Base-by-base conservation (phyloP, 768 basidiomycete genomes). In the Podaxis rugospora region DNA sequence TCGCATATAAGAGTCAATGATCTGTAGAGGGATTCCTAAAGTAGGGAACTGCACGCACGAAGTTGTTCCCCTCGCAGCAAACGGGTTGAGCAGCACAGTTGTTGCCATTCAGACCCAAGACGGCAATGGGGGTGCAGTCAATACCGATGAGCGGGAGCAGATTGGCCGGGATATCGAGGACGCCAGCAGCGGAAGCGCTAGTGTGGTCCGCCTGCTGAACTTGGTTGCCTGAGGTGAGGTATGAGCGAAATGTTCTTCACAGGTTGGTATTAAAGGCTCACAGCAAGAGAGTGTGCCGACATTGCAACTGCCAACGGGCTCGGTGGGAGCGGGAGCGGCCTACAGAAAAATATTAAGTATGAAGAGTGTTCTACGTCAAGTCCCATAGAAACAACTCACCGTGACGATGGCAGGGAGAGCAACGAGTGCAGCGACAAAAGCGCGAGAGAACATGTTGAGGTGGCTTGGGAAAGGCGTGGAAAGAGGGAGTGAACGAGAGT, bases 401-500 rank as follows among this genome's bases (percentile, higher is more conserved):
- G 53, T 32, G 23, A 32, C 59, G 44, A 61, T 25, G 25, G 35
- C 46, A 6, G 59, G 53, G 36, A 61, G 46, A 49, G 59, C 46
- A 21, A 55, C 52, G 42, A 61, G 59, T n/a, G 36, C 62, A 44
- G 59, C 54, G 39, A 53, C 50, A 35, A 61, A 58, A 55, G 61
- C n/a, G 37, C 64, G 59, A 55, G 57, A 54, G 58, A 68, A 61
- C 66, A 67, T 66, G 9, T 16, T 64, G 51, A 6, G 10, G 32
- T 7, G 35, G 23, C 23, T 21, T 18, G 36, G n/a, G 14, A 28
- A 51, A 49, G 50, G 39, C 27, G 14, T 28, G 40, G 40, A 28
- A 7, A 35, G 2, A 23, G 23, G 28, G 40, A 62, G 57, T 55
- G 32, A 36, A 25, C 40, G 39, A 13, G 25, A 25, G 46, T n/a